Evolutionary conservation across 148 eudicot genomes (phyloP).

Genomic region (Silene conica): DNA sequence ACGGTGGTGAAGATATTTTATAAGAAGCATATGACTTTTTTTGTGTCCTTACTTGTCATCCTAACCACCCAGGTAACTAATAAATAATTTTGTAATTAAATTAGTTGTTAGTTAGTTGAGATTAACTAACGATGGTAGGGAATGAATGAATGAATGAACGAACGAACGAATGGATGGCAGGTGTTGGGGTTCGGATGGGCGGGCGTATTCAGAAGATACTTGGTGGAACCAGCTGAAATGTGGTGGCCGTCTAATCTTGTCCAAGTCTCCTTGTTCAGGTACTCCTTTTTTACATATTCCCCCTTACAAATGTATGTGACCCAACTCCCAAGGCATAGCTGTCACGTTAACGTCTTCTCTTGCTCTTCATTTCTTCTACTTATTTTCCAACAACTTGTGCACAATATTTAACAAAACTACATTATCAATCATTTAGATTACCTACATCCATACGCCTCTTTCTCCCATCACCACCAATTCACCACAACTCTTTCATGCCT

Average conservation of each 20-base stretch:
- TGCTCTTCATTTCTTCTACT: no score
- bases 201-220: constrained; percentile 71
- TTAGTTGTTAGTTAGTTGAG: no score
- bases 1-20: constrained; percentile 87
- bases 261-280: constrained; percentile 95
- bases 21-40: constrained; percentile 68
- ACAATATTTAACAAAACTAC: not conserved
- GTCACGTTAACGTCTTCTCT: not conserved
- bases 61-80: constrained; percentile 74
- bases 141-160: no score
- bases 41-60: constrained; percentile 73
- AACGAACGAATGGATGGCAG: constrained; percentile 27
- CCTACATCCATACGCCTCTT: no score
- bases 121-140: no score
- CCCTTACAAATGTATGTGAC: not conserved
- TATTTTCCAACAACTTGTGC: no score
- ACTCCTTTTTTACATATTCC: not conserved
- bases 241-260: constrained; percentile 99
- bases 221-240: constrained; percentile 97
- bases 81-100: no score
- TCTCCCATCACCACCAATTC: no score
- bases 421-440: not conserved
- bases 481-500: no score
- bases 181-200: constrained; percentile 99
- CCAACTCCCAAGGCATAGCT: not conserved